Base-by-base conservation (phyloP, 352 stramenopile species). In the Peronospora tabacina region DNA sequence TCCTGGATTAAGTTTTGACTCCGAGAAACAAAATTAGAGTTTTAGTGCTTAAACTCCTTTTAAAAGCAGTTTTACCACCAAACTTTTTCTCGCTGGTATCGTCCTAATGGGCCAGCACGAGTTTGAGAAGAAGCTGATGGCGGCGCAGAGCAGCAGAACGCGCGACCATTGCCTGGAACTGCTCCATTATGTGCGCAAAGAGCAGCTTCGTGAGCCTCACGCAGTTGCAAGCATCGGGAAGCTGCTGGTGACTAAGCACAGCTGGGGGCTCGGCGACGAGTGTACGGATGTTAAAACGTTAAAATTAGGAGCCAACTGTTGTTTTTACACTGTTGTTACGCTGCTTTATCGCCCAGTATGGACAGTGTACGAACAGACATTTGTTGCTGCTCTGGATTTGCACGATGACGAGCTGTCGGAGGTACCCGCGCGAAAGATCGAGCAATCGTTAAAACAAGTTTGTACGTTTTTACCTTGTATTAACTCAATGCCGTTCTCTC, bases 321-420 rank as follows among this genome's bases (percentile, higher is more conserved):
- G 29, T 54, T 65, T 62, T 39, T 61, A 63, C 40, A 13, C 13
- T 5, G 8, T 46, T 41, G 35, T 45, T 28, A 15, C 2, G 30
- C n/a, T 34, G 50, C 35, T 41, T 58, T 20, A 11, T 44, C 6
- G 10, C 38, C 2, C 41, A 79, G 72, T 80, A 13, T 88, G 75
- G 72, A 64, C 52, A n/a, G 47, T 86, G 34, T 77, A 84, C 45
- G 77, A 88, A 52, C 77, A 86, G 26, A 73, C 74, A 26, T 73
- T 86, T 11, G 22, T 86, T 15, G 77, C 77, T 12, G 72, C 77
- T 24, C 44, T 88, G 39, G 77, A 88, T 50, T 34, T 82, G 30
- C 60, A 83, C 55, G 74, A 86, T 37, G 57, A 75, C 42, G 59
- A 79, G 52, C 53, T 85, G 26, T 60, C 61, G 0, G 55, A 73